These are phyloP conservation scores for Salmacisia buchloeana DNA, from an alignment of 1,284 basidiomycete species.

Conservation along the genomic window DNA sequence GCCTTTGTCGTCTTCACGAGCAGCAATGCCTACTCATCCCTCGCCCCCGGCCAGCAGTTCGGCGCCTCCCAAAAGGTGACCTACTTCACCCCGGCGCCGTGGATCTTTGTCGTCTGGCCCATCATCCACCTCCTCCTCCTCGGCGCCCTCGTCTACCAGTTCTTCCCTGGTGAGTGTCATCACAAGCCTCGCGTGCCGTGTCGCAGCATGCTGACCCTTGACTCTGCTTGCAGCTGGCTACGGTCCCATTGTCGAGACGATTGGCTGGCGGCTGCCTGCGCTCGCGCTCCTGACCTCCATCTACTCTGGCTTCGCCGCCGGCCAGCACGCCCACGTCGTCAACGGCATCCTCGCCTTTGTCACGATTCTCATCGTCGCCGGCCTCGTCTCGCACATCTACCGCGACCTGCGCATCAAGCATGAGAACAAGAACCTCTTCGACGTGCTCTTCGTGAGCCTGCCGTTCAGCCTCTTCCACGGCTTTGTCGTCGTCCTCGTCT, in stretches of 20 bases:
- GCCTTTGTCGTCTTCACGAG: slow-evolving; percentile 77
- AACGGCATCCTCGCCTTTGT: slow-evolving; percentile 66
- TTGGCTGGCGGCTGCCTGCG: slow-evolving; percentile 81
- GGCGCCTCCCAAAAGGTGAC: slow-evolving; percentile 57
- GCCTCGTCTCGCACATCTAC: slow-evolving; percentile 81
- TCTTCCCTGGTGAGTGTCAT: slow-evolving; percentile 54
- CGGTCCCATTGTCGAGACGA: slow-evolving; percentile 71
- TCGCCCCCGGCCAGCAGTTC: slow-evolving; percentile 38
- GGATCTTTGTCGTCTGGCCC: slow-evolving; percentile 72
- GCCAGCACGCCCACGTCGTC: slow-evolving; percentile 19
- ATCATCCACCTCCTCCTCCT: slow-evolving; percentile 79
- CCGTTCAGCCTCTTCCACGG: slow-evolving; percentile 44
- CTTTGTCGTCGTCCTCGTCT: slow-evolving; percentile 63
- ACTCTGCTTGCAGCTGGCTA: slow-evolving; percentile 61
- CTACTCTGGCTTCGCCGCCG: slow-evolving; percentile 65
- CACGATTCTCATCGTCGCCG: slow-evolving; percentile 75
- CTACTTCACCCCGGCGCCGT: slow-evolving; percentile 81
- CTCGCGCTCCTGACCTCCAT: slow-evolving; percentile 75
- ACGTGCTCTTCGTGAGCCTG: slow-evolving; percentile 36
- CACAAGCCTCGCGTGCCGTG: neutral
- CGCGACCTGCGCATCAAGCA: slow-evolving; percentile 83
- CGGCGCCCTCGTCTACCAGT: slow-evolving; percentile 83
- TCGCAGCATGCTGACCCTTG: neutral
- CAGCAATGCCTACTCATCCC: slow-evolving; percentile 77
- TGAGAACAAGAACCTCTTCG: slow-evolving; percentile 58